Evolutionary conservation across 495 filamentous ascomycete genomes (phyloP).

Genomic region (Rhypophila decipiens): DNA sequence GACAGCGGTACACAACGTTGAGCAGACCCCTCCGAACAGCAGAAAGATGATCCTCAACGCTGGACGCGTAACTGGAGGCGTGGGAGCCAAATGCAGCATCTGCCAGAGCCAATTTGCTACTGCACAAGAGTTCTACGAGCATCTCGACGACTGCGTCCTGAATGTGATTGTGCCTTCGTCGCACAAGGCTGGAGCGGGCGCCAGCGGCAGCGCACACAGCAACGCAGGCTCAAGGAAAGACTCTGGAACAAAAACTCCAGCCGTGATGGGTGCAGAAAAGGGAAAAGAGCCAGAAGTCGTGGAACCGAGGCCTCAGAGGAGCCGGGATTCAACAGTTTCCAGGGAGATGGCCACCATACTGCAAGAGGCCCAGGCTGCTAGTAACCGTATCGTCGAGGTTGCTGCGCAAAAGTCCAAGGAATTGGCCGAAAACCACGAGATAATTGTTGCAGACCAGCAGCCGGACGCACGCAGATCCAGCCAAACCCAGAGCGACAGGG

Average conservation of each 20-base stretch:
- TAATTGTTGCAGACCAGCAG: background rate
- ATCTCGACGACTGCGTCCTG: conserved; percentile 95
- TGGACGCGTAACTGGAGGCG: conserved; percentile 34
- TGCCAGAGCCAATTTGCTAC: conserved; percentile 84
- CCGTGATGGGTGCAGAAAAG: conserved; percentile 22
- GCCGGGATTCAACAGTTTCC: conserved; percentile 6
- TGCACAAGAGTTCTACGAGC: conserved; percentile 97
- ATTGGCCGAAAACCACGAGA: background rate
- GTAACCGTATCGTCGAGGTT: too few species aligned
- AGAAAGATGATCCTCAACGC: conserved; percentile 52
- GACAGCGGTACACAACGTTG: conserved; percentile 87
- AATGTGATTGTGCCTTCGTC: conserved; percentile 87
- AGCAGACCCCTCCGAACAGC: conserved; percentile 93
- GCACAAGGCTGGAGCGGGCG: conserved; percentile 44
- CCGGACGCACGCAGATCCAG: background rate
- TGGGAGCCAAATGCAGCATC: conserved; percentile 91
- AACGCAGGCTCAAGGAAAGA: conserved; percentile 19
- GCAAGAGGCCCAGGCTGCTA: too few species aligned
- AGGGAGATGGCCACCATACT: conserved; percentile 6
- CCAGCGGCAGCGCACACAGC: conserved; percentile 14
- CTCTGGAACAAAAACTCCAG: conserved; percentile 22
- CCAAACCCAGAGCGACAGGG: background rate
- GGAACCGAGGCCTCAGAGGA: conserved; percentile 2
- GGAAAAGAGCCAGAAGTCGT: conserved; percentile 19
- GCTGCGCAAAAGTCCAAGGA: too few species aligned